Conservation (phyloP, 1,284 basidiomycete species). For the Wallemia ichthyophaga region DNA sequence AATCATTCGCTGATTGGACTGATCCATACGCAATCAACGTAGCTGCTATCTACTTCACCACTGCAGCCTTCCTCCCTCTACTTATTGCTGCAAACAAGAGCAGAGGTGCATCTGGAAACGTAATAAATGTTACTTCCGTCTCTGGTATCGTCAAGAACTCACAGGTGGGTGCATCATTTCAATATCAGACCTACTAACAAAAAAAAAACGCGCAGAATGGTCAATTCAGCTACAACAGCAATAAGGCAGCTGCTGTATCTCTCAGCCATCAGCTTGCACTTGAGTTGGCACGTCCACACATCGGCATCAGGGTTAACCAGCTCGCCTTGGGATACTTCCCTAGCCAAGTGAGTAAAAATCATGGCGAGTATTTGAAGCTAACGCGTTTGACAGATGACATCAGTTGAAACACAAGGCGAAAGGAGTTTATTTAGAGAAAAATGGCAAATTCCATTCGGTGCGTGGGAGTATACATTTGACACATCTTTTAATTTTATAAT, state of each 20-base stretch:
- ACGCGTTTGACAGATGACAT: not conserved
- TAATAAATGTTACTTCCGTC: constrained; percentile 15
- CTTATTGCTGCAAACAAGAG: constrained; percentile 13
- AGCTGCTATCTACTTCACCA: constrained; percentile 14
- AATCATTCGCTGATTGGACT: constrained; percentile 13
- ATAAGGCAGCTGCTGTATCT: constrained; percentile 11
- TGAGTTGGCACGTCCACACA: constrained; percentile 12
- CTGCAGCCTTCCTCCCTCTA: constrained; percentile 17
- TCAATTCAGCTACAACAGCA: not conserved
- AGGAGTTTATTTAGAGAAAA: not conserved
- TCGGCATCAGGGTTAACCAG: constrained; percentile 14
- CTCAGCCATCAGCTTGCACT: constrained; percentile 12
- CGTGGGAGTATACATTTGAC: too few relatives aligned
- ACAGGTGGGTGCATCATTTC: constrained; percentile 16
- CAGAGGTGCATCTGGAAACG: constrained; percentile 12
- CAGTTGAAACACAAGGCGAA: not conserved
- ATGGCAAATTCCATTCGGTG: not conserved
- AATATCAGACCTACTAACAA: too few relatives aligned
- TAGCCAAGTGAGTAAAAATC: not conserved
- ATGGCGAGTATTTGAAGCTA: too few relatives aligned
- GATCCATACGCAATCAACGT: not conserved
- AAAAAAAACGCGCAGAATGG: too few relatives aligned
- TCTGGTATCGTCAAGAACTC: constrained; percentile 13
- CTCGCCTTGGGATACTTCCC: constrained; percentile 15
- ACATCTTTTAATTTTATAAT: too few relatives aligned